Conservation (phyloP, 73 alveolate species). For the Paramecium pentaurelia region DNA sequence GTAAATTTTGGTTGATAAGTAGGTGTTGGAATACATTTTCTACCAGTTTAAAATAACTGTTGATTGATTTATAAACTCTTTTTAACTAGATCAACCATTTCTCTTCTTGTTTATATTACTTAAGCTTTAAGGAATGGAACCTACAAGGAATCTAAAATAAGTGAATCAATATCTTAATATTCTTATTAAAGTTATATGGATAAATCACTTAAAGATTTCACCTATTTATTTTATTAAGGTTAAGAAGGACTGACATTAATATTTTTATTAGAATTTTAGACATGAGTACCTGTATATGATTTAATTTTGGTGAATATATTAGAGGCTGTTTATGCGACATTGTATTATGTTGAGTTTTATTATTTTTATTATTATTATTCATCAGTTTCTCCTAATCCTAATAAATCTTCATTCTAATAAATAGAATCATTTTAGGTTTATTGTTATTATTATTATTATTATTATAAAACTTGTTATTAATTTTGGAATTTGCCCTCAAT, state of each 20-base stretch:
- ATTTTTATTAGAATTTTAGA: not conserved
- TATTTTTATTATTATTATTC: not conserved
- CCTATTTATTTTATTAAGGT: not conserved
- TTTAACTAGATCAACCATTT: slow-evolving; percentile 10
- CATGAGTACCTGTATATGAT: not conserved
- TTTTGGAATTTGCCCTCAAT: not conserved
- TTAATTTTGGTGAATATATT: not conserved
- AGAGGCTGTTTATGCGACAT: not conserved
- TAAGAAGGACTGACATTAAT: not conserved
- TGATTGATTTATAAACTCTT: not conserved
- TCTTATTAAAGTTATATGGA: slow-evolving; percentile 10
- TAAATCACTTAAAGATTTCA: not conserved
- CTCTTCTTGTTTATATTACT: not conserved
- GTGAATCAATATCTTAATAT: not conserved
- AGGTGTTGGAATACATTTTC: not conserved
- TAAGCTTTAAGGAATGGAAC: slow-evolving; percentile 20
- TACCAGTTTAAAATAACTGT: slow-evolving; percentile 11
- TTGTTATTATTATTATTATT: not conserved
- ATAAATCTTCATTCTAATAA: not conserved
- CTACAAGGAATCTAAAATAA: not conserved
- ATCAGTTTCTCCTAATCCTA: not conserved
- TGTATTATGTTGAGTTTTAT: not conserved
- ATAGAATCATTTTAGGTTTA: not conserved
- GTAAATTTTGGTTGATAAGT: not conserved
- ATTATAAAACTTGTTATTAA: not conserved